Evolutionary conservation across 1,139 yeast genomes (phyloP).

Genomic region (Torulaspora globosa): DNA sequence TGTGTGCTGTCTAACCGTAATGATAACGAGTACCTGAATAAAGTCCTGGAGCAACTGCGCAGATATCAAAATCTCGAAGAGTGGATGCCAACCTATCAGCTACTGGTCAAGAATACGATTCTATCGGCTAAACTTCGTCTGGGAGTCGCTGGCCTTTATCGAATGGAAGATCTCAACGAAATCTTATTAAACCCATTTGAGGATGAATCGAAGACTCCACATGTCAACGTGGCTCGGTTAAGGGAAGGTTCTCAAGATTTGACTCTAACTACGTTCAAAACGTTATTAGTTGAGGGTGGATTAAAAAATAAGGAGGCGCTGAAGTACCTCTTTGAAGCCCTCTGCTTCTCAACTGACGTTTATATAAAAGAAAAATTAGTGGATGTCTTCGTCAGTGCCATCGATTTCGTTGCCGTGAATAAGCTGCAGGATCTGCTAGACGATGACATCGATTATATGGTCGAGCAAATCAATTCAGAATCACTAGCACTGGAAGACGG

Average conservation of each 20-base stretch:
- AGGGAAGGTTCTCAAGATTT: slow-evolving; percentile 50
- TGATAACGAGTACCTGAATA: slow-evolving; percentile 39
- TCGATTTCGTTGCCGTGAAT: slow-evolving; percentile 66
- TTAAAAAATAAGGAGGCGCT: slow-evolving; percentile 58
- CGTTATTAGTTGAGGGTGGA: slow-evolving; percentile 71
- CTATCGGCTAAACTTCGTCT: slow-evolving; percentile 53
- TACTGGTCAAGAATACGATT: slow-evolving; percentile 54
- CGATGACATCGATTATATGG: slow-evolving; percentile 32
- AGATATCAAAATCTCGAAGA: slow-evolving; percentile 77
- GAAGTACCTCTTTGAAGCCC: slow-evolving; percentile 55
- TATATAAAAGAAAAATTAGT: slow-evolving; percentile 51
- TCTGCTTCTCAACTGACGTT: slow-evolving; percentile 54
- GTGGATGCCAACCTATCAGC: slow-evolving; percentile 77
- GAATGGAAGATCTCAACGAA: slow-evolving; percentile 44
- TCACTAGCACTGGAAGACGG: slow-evolving; percentile 15
- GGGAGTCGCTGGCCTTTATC: slow-evolving; percentile 53
- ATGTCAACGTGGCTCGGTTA: slow-evolving; percentile 13
- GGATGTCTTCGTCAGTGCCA: slow-evolving; percentile 45
- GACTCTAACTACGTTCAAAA: slow-evolving; percentile 65
- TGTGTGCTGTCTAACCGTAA: slow-evolving; percentile 40
- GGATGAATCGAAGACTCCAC: slow-evolving; percentile 8
- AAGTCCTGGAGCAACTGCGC: slow-evolving; percentile 57
- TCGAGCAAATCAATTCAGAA: slow-evolving; percentile 27
- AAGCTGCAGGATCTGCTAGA: slow-evolving; percentile 60
- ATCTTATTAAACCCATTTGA: slow-evolving; percentile 37